Conservation (phyloP, 495 filamentous ascomycete genomes). For the Talaromyces stipitatus region DNA sequence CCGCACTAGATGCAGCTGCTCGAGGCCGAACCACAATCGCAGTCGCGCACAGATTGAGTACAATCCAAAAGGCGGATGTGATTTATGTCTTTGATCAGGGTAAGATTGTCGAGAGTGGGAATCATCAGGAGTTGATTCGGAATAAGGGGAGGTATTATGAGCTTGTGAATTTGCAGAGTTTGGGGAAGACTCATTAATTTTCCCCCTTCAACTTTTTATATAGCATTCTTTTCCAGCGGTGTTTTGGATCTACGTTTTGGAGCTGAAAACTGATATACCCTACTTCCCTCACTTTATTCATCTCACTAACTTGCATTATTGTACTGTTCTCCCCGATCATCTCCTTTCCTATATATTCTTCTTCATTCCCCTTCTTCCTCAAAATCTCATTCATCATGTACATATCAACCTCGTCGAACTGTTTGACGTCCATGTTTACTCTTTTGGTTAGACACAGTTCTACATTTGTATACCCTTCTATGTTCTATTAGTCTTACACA, state of each 20-base stretch:
- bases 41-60: slow-evolving; percentile 69
- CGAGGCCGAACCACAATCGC: slow-evolving; percentile 71
- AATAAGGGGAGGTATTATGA: slow-evolving; percentile 67
- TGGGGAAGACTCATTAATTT: slow-evolving; percentile 51
- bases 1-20: slow-evolving; percentile 66
- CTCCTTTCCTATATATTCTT: too few species aligned
- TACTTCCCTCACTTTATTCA: background rate
- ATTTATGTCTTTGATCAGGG: slow-evolving; percentile 82
- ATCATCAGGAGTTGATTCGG: slow-evolving; percentile 58
- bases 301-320: background rate
- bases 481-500: too few species aligned
- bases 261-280: background rate
- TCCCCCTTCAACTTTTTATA: background rate
- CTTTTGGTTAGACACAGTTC: too few species aligned
- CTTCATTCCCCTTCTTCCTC: too few species aligned
- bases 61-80: slow-evolving; percentile 74
- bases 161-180: slow-evolving; percentile 69
- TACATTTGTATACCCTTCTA: too few species aligned
- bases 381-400: too few species aligned
- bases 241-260: background rate
- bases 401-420: too few species aligned
- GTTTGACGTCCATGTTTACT: too few species aligned
- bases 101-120: slow-evolving; percentile 64
- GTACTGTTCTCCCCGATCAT: background rate
- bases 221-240: background rate